A percentile compares a stretch with the other conserved stretches of the same genome.
phyloP scores from a whole-genome alignment of 441 rosid species.

The Aleurites moluccanus region DNA sequence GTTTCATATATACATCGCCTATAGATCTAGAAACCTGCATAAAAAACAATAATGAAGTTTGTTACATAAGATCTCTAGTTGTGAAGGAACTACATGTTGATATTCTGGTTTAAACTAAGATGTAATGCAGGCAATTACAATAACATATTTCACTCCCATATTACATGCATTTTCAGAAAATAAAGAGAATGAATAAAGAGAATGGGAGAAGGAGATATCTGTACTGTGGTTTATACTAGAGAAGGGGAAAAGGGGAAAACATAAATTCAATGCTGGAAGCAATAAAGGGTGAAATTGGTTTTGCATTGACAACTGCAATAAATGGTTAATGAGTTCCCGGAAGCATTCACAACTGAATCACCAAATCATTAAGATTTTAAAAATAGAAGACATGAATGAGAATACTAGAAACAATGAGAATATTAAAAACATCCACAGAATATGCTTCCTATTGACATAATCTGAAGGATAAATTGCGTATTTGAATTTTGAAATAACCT shows the following conservation, averaged over 20 bases:
- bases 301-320: neutral
- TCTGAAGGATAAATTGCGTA: constrained; percentile 12
- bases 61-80: constrained; percentile 2
- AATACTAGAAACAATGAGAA: neutral
- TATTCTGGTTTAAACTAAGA: constrained; percentile 3
- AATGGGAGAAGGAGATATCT: neutral
- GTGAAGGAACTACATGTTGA: constrained; percentile 5
- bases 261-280: neutral
- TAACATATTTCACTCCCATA: neutral
- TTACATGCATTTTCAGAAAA: neutral
- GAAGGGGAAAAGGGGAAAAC: too few relatives aligned
- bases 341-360: neutral
- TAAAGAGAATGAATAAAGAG: neutral
- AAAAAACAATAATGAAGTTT: constrained; percentile 20
- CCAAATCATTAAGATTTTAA: neutral
- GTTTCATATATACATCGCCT: constrained; percentile 84
- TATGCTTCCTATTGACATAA: constrained; percentile 5
- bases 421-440: constrained; percentile 15
- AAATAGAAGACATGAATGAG: neutral
- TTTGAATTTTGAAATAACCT: constrained; percentile 42
- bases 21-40: constrained; percentile 84
- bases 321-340: neutral
- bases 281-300: neutral
- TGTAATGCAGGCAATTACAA: neutral
- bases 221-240: neutral